Conservation (phyloP, 2,329 filamentous ascomycete genomes). For the Tolypocladium tropicale region DNA sequence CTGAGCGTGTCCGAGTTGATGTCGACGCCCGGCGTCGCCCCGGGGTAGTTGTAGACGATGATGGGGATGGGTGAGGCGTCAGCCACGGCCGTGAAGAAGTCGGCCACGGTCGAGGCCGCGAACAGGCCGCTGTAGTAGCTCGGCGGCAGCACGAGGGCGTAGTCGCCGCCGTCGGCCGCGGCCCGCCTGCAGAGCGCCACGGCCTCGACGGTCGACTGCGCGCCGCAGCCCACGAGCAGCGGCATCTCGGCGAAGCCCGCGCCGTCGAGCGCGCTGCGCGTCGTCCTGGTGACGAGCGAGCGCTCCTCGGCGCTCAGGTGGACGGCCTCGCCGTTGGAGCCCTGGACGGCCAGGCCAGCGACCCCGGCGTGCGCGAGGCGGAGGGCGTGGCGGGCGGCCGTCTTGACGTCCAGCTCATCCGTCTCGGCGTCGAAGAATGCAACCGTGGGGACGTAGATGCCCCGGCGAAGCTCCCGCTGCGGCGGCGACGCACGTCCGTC, state of each 20-base stretch:
- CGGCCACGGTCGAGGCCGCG: conserved; percentile 43
- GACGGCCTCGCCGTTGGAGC: conserved; percentile 65
- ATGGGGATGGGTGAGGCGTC: conserved; percentile 45
- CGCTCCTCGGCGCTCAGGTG: conserved; percentile 57
- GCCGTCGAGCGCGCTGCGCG: conserved; percentile 49
- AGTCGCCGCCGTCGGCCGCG: conserved; percentile 51
- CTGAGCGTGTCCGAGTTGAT: conserved; percentile 47
- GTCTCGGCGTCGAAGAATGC: conserved; percentile 53
- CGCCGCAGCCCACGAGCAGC: conserved; percentile 59
- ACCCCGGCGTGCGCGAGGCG: conserved; percentile 54
- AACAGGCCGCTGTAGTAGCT: conserved; percentile 56
- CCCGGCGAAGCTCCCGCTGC: conserved; percentile 11
- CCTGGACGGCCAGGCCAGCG: conserved; percentile 57
- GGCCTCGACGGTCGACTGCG: conserved; percentile 57
- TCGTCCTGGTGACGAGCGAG: conserved; percentile 47
- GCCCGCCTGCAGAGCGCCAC: conserved; percentile 57
- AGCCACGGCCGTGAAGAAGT: conserved; percentile 55
- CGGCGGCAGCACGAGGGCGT: conserved; percentile 57
- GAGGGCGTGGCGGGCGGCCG: conserved; percentile 40
- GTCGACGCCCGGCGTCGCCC: conserved; percentile 44
- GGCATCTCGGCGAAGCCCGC: conserved; percentile 44
- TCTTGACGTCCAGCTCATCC: conserved; percentile 43
- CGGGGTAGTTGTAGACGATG: conserved; percentile 55
- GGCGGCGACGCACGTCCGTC: background rate
- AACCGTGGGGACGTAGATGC: conserved; percentile 52